Conservation (phyloP, 2,329 filamentous ascomycete genomes). For the Fusarium incarnatum region DNA sequence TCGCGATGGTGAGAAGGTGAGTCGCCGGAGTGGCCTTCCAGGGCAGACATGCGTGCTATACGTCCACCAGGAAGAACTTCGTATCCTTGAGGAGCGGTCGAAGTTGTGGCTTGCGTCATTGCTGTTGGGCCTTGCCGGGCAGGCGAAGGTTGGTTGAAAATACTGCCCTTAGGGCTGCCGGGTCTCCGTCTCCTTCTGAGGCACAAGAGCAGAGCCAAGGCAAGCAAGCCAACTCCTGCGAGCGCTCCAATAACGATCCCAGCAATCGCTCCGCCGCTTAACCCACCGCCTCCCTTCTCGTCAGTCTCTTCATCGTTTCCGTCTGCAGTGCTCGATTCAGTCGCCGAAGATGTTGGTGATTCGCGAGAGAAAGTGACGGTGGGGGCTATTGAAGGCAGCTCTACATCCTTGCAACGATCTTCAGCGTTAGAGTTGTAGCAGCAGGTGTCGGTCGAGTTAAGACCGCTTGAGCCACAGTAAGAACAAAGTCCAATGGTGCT, state of each 20-base stretch:
- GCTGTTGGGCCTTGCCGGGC: slow-evolving; percentile 62
- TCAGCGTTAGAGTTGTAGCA: slow-evolving; percentile 86
- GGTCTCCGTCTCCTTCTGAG: slow-evolving; percentile 64
- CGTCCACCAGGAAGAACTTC: slow-evolving; percentile 86
- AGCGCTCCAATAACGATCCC: slow-evolving; percentile 89
- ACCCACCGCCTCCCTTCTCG: slow-evolving; percentile 48
- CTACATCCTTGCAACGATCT: slow-evolving; percentile 78
- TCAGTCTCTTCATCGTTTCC: slow-evolving; percentile 36
- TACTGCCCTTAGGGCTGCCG: slow-evolving; percentile 73
- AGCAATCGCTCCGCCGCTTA: slow-evolving; percentile 90
- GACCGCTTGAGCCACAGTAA: slow-evolving; percentile 84
- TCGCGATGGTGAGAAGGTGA: slow-evolving; percentile 66
- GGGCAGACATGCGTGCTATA: slow-evolving; percentile 93
- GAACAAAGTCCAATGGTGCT: slow-evolving; percentile 82
- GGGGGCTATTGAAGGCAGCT: slow-evolving; percentile 79
- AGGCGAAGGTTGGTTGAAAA: slow-evolving; percentile 92
- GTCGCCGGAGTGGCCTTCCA: slow-evolving; percentile 79
- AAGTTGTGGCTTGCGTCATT: slow-evolving; percentile 52
- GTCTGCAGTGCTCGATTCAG: slow-evolving; percentile 32
- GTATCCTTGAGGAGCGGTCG: slow-evolving; percentile 64
- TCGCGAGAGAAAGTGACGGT: slow-evolving; percentile 70
- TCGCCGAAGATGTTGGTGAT: slow-evolving; percentile 52
- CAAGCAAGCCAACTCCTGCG: slow-evolving; percentile 75
- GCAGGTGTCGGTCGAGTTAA: slow-evolving; percentile 95
- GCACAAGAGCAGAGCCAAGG: slow-evolving; percentile 76